These are phyloP conservation scores for Podospora conica DNA, from an alignment of 495 filamentous ascomycete genomes.

Conservation along the genomic window DNA sequence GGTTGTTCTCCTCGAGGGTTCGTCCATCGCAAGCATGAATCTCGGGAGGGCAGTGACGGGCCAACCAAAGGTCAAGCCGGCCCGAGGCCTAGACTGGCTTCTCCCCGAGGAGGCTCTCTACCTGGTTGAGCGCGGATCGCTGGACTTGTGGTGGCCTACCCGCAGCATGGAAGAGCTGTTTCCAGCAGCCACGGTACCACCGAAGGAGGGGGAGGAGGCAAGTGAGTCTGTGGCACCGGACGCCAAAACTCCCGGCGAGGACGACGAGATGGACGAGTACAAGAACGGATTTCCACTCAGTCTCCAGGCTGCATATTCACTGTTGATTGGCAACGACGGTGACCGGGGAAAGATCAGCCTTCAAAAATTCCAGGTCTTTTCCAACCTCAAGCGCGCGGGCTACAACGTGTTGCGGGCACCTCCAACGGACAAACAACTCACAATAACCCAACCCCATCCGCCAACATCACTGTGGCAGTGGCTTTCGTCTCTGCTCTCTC, in stretches of 20 bases:
- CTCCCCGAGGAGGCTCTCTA: conserved; percentile 91
- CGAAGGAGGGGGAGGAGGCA: conserved; percentile 17
- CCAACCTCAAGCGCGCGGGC: conserved; percentile 73
- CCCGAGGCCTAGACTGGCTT: conserved; percentile 62
- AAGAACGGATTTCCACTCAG: conserved; percentile 75
- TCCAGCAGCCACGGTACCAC: conserved; percentile 10
- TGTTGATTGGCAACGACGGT: conserved; percentile 60
- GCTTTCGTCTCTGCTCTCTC: conserved; percentile 34
- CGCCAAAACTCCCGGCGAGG: background rate
- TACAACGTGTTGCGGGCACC: conserved; percentile 72
- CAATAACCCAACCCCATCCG: conserved; percentile 1
- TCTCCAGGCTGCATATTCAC: conserved; percentile 81
- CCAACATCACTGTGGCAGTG: conserved; percentile 33
- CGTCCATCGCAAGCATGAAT: conserved; percentile 32
- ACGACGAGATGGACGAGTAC: conserved; percentile 38
- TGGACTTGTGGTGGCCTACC: conserved; percentile 78
- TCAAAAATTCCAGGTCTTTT: conserved; percentile 84
- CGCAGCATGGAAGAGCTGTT: conserved; percentile 36
- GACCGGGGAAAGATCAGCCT: conserved; percentile 54
- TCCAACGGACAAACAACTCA: conserved; percentile 13
- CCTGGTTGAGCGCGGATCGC: conserved; percentile 73
- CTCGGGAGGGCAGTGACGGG: conserved; percentile 42
- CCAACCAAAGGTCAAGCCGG: conserved; percentile 36
- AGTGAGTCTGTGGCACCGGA: conserved; percentile 18
- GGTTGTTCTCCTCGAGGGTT: conserved; percentile 44